Percentiles rank a stretch among this genome's conserved stretches.
phyloP scores from a whole-genome alignment of 2,329 filamentous ascomycete species.

The Colletotrichum lini region DNA sequence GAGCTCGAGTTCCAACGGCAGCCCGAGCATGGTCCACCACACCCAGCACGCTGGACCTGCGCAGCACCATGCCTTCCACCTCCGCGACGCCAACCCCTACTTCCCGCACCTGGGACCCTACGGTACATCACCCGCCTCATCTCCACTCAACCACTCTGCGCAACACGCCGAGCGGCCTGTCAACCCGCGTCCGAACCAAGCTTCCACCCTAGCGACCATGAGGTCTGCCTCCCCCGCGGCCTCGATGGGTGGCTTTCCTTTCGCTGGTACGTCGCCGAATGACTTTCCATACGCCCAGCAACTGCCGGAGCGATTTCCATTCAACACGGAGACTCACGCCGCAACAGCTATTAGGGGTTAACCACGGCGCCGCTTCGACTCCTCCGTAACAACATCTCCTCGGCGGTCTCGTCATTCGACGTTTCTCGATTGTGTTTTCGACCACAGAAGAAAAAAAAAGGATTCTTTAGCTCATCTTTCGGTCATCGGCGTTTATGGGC shows the following conservation, averaged over 20 bases:
- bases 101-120: slow-evolving; percentile 47
- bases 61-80: slow-evolving; percentile 59
- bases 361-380: slow-evolving; percentile 3
- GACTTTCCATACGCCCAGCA: slow-evolving; percentile 59
- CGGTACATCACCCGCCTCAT: slow-evolving; percentile 53
- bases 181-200: slow-evolving; percentile 50
- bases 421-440: slow-evolving; percentile 40
- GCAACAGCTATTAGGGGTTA: slow-evolving; percentile 64
- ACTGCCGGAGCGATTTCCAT: slow-evolving; percentile 64
- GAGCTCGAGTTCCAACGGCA: slow-evolving; percentile 54
- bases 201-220: slow-evolving; percentile 52
- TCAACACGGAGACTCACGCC: slow-evolving; percentile 62
- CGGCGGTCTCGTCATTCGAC: slow-evolving; percentile 34
- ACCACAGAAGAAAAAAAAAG: neutral
- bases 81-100: slow-evolving; percentile 39
- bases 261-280: slow-evolving; percentile 62
- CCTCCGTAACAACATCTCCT: neutral
- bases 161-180: slow-evolving; percentile 46
- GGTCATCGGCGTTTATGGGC: slow-evolving; percentile 37
- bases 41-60: slow-evolving; percentile 54
- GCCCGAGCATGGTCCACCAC: slow-evolving; percentile 54
- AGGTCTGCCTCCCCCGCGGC: slow-evolving; percentile 62
- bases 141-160: slow-evolving; percentile 48
- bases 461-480: slow-evolving; percentile 16
- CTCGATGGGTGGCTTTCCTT: slow-evolving; percentile 59